phyloP scores from a whole-genome alignment of 768 basidiomycete species.

The Solioccasus polychromus region DNA sequence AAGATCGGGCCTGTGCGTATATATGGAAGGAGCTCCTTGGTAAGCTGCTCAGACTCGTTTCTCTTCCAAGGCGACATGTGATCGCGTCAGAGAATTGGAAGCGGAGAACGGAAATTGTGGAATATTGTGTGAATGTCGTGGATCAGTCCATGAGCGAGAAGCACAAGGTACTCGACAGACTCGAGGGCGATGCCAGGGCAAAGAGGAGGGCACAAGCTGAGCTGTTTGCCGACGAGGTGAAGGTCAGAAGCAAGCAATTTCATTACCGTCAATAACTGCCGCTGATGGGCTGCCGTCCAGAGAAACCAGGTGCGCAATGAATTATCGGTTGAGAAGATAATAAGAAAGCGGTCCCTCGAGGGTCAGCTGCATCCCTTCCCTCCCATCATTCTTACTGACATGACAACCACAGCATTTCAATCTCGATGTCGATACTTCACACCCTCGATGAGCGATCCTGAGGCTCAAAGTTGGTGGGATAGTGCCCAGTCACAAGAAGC shows the following conservation, averaged over 20 bases:
- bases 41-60: constrained; percentile 35
- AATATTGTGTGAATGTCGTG: constrained; percentile 71
- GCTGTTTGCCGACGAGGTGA: constrained; percentile 65
- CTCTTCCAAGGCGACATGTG: constrained; percentile 17
- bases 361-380: constrained; percentile 42
- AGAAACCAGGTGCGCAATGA: constrained; percentile 75
- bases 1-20: constrained; percentile 72
- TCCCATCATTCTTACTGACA: constrained; percentile 18
- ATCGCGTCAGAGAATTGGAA: constrained; percentile 59
- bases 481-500: constrained; percentile 34
- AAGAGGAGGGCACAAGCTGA: constrained; percentile 53
- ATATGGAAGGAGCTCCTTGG: constrained; percentile 80
- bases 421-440: constrained; percentile 78
- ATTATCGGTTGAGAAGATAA: constrained; percentile 66
- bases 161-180: constrained; percentile 41
- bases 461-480: constrained; percentile 58
- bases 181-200: constrained; percentile 41
- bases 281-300: constrained; percentile 39
- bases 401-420: constrained; percentile 56
- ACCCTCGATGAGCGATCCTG: constrained; percentile 58
- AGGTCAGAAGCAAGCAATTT: constrained; percentile 44
- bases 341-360: constrained; percentile 66
- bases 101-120: constrained; percentile 66
- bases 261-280: constrained; percentile 30
- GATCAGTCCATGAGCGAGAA: constrained; percentile 63